Percentiles rank a stretch among this genome's conserved stretches.
phyloP scores from a whole-genome alignment of 1,284 basidiomycete genomes.

The Trichosporon sp. region DNA sequence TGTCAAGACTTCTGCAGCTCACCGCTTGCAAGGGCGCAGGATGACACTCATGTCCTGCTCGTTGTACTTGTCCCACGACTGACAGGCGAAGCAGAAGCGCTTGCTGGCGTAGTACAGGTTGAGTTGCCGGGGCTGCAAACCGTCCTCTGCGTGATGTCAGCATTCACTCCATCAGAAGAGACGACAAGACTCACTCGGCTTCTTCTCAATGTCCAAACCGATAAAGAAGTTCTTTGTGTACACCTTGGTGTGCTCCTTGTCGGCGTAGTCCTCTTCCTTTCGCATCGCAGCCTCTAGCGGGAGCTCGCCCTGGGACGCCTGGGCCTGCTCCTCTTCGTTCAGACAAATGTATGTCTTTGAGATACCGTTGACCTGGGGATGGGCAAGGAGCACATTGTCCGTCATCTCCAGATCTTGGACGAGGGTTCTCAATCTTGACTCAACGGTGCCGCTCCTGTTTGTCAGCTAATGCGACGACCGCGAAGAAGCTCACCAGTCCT shows the following conservation, averaged over 20 bases:
- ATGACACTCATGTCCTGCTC: conserved; percentile 89
- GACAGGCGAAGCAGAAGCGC: conserved; percentile 92
- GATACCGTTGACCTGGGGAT: conserved; percentile 93
- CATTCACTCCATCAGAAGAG: conserved; percentile 9
- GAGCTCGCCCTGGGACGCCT: conserved; percentile 84
- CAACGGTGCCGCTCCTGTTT: conserved; percentile 84
- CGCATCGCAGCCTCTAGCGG: conserved; percentile 65
- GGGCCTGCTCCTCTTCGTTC: conserved; percentile 76
- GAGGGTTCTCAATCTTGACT: conserved; percentile 89
- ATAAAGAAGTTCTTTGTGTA: conserved; percentile 96
- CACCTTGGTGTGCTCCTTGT: conserved; percentile 70
- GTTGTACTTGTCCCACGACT: conserved; percentile 93
- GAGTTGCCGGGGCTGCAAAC: conserved; percentile 58
- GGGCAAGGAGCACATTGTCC: conserved; percentile 82
- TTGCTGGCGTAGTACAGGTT: conserved; percentile 96
- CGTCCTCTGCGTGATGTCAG: conserved; percentile 35
- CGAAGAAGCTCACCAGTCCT: conserved; percentile 79
- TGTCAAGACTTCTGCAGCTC: conserved; percentile 24
- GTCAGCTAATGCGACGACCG: neutral
- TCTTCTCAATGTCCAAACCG: conserved; percentile 86
- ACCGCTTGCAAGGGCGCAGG: conserved; percentile 91
- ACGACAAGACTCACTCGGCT: conserved; percentile 61
- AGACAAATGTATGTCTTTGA: conserved; percentile 79
- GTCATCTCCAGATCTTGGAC: conserved; percentile 97
- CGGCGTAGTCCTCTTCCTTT: conserved; percentile 73